Conservation (phyloP, 1,139 yeast genomes). For the Taphrina pruni region DNA sequence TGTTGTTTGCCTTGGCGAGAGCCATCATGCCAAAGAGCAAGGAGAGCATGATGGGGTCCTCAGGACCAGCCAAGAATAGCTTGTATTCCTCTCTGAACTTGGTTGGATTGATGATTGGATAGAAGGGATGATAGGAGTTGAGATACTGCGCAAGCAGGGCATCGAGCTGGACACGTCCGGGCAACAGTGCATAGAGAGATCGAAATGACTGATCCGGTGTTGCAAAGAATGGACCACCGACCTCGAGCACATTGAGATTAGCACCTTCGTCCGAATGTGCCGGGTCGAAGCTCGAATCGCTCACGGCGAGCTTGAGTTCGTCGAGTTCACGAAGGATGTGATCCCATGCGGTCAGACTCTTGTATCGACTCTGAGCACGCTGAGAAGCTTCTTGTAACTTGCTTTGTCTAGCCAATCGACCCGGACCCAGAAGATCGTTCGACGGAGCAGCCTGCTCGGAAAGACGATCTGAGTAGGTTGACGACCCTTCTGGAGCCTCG, state of each 20-base stretch:
- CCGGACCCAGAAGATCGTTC: not conserved
- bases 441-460: not conserved
- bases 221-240: not conserved
- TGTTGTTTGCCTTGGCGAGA: slow-evolving; percentile 13
- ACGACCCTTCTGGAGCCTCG: not conserved
- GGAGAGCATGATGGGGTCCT: slow-evolving; percentile 18
- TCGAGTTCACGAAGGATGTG: slow-evolving; percentile 15
- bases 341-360: slow-evolving; percentile 25
- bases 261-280: slow-evolving; percentile 4
- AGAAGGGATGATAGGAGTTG: slow-evolving; percentile 22
- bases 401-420: not conserved
- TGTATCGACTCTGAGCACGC: slow-evolving; percentile 12
- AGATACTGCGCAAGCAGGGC: slow-evolving; percentile 13
- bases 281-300: slow-evolving; percentile 4
- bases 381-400: not conserved
- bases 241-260: not conserved
- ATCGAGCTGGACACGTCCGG: slow-evolving; percentile 1
- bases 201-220: not conserved
- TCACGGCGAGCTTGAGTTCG: slow-evolving; percentile 9
- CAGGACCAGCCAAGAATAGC: not conserved
- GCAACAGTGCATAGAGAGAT: not conserved
- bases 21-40: slow-evolving; percentile 25
- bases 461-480: not conserved
- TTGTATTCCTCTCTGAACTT: slow-evolving; percentile 5
- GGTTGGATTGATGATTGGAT: slow-evolving; percentile 16